Evolutionary conservation across 352 stramenopile species (phyloP).

Genomic region (Phytophthora pinifolia): DNA sequence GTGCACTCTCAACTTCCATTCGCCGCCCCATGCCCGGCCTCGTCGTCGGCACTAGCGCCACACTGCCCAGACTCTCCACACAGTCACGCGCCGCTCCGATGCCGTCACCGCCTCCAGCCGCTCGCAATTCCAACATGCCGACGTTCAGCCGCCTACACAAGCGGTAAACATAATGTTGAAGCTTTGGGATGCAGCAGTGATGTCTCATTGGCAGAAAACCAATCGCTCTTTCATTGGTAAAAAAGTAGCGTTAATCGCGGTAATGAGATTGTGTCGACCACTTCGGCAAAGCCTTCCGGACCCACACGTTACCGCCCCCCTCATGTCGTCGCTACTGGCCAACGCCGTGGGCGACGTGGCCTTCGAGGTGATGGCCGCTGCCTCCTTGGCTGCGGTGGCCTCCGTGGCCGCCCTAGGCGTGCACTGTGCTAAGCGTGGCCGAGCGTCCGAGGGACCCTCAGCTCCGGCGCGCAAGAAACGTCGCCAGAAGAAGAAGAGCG

Average conservation of each 20-base stretch:
- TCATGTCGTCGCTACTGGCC: slow-evolving; percentile 36
- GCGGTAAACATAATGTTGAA: slow-evolving; percentile 37
- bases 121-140: slow-evolving; percentile 44
- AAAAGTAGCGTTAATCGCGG: too few species aligned
- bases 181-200: too few species aligned
- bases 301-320: not conserved
- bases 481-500: slow-evolving; percentile 21
- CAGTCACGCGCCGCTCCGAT: slow-evolving; percentile 24
- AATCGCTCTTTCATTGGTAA: too few species aligned
- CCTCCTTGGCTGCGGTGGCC: slow-evolving; percentile 44
- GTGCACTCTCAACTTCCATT: not conserved
- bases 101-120: slow-evolving; percentile 41
- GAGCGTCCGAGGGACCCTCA: not conserved
- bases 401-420: slow-evolving; percentile 38
- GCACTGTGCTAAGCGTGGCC: slow-evolving; percentile 35
- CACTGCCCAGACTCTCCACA: slow-evolving; percentile 36
- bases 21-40: slow-evolving; percentile 10
- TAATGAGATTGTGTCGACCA: too few species aligned
- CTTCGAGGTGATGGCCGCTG: slow-evolving; percentile 49
- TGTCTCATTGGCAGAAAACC: not conserved
- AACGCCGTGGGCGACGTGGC: slow-evolving; percentile 43
- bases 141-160: slow-evolving; percentile 70
- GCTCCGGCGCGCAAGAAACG: slow-evolving; percentile 36
- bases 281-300: too few species aligned
- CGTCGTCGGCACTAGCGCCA: slow-evolving; percentile 12